These are phyloP conservation scores for Thuja plicata DNA, from an alignment of 83 land plant species.

Conservation along the genomic window DNA sequence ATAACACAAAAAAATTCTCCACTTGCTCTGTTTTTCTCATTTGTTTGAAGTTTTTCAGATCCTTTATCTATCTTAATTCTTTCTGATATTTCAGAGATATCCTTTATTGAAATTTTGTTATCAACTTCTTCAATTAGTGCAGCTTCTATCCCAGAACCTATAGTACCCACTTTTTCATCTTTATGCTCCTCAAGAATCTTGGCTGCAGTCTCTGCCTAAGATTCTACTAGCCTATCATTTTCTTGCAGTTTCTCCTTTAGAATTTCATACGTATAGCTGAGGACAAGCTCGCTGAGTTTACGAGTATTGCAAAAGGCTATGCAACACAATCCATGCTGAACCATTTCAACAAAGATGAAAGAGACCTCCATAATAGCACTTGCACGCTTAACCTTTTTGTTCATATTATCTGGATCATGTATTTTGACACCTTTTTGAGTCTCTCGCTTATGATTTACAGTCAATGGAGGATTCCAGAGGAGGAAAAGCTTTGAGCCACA, in stretches of 20 bases:
- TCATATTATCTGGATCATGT: background rate
- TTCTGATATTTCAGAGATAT: background rate
- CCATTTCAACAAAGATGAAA: conserved; percentile 85
- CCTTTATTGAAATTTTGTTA: conserved; percentile 14
- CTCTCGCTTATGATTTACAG: conserved; percentile 17
- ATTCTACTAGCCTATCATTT: conserved; percentile 9
- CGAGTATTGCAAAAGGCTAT: conserved; percentile 95
- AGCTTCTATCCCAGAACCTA: conserved; percentile 4
- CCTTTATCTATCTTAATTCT: conserved; percentile 8
- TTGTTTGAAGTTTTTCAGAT: conserved; percentile 2
- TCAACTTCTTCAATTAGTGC: background rate
- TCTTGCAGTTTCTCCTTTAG: conserved; percentile 47
- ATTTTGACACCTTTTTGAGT: background rate
- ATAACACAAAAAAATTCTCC: conserved; percentile 9
- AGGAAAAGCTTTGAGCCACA: conserved; percentile 76
- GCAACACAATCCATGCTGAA: conserved; percentile 97
- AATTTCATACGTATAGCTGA: conserved; percentile 91
- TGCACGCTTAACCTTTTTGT: background rate
- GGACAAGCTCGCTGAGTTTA: conserved; percentile 91
- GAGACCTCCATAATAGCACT: conserved; percentile 76
- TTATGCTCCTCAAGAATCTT: conserved; percentile 10
- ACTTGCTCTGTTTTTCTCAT: conserved; percentile 6
- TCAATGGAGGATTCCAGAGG: conserved; percentile 91
- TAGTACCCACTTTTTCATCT: background rate
- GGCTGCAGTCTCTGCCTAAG: conserved; percentile 7